Base-by-base conservation (phyloP, 306 rosid species). In the Astragalus membranaceus region DNA sequence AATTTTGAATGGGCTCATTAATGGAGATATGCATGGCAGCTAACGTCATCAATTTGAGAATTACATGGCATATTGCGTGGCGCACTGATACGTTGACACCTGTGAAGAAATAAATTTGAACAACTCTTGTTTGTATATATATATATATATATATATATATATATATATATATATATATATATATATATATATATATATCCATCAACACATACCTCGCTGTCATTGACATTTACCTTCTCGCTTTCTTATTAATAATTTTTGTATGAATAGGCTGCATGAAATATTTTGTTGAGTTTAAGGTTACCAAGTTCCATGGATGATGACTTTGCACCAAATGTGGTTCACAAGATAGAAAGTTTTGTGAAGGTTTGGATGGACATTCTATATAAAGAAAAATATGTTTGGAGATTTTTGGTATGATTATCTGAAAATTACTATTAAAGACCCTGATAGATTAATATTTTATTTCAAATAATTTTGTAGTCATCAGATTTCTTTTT, bases 281-380 rank as follows among this genome's bases (percentile, higher is more conserved):
- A 69, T 74, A 50, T 80, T 62, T 26, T 75, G 74, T 74, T 52
- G 16, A 51, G 60, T 62, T 64, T 64, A 44, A 78, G 80, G 74
- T 52, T 48, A 66, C 50, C 61, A 7, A 76, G 65, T 77, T 72
- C 80, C 81, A 90, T 90, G 97, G 95, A 80, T 57, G 67, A 81
- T 44, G 84, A 85, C 59, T 60, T 78, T 95, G 99, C 86, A 71
- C 85, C 39, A 91, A 89, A 70, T 95, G 99, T 78, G 95, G 92
- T 64, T 79, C 99, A 6, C 61, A 70, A 39, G 78, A 73, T 44
- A 62, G 43, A 61, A 85, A 85, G 49, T 23, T 14, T 35, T 91
- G 97, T 47, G 97, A 91, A 86, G 97, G 99, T 91, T 51, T 75
- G 79, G 41, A 76, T 69, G 57, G 72, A 61, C 64, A 44, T 39